A percentile compares a stretch with the other conserved stretches of the same genome.
These are phyloP conservation scores for Vinca minor DNA, from an alignment of 257 asterid species.

Conservation along the genomic window DNA sequence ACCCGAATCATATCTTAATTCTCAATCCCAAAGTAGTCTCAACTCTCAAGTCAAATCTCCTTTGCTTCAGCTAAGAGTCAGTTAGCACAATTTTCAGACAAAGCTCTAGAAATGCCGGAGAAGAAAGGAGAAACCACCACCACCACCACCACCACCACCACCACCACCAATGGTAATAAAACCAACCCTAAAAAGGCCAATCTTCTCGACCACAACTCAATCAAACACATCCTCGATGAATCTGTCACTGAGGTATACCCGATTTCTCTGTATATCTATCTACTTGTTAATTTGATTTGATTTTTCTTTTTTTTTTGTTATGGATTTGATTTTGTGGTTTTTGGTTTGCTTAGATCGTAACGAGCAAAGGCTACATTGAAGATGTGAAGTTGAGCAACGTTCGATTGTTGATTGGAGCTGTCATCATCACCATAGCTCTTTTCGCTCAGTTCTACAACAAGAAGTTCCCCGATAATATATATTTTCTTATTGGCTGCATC, in stretches of 20 bases:
- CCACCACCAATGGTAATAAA: constrained; percentile 14
- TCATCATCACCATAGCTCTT: constrained; percentile 63
- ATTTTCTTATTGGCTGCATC: constrained; percentile 81
- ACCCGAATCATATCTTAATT: background rate
- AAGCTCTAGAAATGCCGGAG: constrained; percentile 24
- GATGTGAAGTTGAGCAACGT: constrained; percentile 80
- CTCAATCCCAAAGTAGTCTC: too few species aligned
- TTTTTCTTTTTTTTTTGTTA: too few species aligned
- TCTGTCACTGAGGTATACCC: constrained; percentile 66
- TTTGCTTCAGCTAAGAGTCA: background rate
- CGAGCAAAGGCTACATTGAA: constrained; percentile 72
- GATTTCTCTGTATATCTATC: background rate
- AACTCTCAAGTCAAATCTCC: background rate
- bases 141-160: too few species aligned
- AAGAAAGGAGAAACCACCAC: constrained; percentile 12
- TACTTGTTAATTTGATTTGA: background rate
- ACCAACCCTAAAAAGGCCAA: constrained; percentile 55
- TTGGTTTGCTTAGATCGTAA: constrained; percentile 54
- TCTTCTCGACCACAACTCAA: constrained; percentile 74
- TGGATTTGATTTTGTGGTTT: background rate
- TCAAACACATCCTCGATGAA: constrained; percentile 82
- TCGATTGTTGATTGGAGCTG: constrained; percentile 57
- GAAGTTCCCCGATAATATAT: constrained; percentile 76
- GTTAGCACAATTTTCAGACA: constrained; percentile 5
- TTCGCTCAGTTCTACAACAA: constrained; percentile 92